Conservation (phyloP, 371 early-diverging fungal genomes). For the Entomophthora muscae region DNA sequence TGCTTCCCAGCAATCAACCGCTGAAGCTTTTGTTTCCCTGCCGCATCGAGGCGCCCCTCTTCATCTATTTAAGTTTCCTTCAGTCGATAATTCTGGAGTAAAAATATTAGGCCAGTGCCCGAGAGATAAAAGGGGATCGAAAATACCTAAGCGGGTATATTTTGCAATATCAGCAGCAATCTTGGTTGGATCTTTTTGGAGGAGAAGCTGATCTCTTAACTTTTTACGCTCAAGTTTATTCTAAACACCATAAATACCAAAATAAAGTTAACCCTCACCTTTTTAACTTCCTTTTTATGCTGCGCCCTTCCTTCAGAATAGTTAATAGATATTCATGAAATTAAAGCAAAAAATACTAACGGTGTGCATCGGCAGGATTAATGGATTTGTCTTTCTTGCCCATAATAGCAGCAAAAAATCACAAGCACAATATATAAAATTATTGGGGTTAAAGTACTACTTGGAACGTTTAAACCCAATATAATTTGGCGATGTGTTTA, state of each 20-base stretch:
- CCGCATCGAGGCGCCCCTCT: not conserved
- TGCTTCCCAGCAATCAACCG: conserved; percentile 3
- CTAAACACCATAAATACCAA: not conserved
- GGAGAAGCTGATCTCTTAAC: not conserved
- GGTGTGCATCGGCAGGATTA: conserved; percentile 1
- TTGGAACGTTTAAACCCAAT: no score
- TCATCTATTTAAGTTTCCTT: conserved; percentile 2
- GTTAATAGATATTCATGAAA: not conserved
- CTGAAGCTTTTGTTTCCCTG: not conserved
- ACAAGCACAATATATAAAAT: no score
- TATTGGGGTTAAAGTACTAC: no score
- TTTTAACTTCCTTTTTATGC: conserved; percentile 4
- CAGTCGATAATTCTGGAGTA: not conserved
- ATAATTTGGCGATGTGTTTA: no score
- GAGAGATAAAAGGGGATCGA: not conserved
- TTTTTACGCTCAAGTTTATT: conserved; percentile 1
- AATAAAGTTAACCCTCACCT: not conserved
- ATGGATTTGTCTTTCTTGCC: not conserved
- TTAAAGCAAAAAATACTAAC: not conserved
- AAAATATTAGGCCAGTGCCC: not conserved
- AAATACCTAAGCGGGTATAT: not conserved
- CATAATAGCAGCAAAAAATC: no score
- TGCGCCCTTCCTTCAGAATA: conserved; percentile 1
- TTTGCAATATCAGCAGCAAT: not conserved
- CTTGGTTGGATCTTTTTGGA: not conserved